Conservation (phyloP, 2,329 filamentous ascomycete species). For the Pseudocercospora pini-densiflorae region DNA sequence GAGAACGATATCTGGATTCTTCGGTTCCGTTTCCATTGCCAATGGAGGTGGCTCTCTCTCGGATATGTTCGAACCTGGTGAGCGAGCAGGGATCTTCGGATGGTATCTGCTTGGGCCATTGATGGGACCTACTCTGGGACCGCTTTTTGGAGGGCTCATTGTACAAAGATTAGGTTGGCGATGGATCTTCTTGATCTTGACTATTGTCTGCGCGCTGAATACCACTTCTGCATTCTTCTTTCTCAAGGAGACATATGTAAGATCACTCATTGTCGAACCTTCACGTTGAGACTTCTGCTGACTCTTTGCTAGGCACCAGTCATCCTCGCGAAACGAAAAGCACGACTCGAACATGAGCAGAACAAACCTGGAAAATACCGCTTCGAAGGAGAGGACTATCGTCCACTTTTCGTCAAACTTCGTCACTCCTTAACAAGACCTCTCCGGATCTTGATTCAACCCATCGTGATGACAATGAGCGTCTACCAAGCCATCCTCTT, state of each 20-base stretch:
- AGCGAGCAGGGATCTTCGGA: slow-evolving; percentile 53
- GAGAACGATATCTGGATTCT: slow-evolving; percentile 54
- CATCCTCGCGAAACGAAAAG: slow-evolving; percentile 44
- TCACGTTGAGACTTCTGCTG: too few species aligned
- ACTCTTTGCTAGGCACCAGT: too few species aligned
- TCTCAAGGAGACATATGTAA: slow-evolving; percentile 51
- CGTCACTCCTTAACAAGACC: slow-evolving; percentile 46
- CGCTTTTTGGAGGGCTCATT: slow-evolving; percentile 50
- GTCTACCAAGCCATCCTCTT: slow-evolving; percentile 54
- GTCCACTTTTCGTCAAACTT: slow-evolving; percentile 45
- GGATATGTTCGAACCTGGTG: slow-evolving; percentile 55
- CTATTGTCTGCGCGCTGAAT: slow-evolving; percentile 48
- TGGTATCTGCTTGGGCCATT: slow-evolving; percentile 52
- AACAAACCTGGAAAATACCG: slow-evolving; percentile 46
- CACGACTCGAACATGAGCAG: slow-evolving; percentile 40
- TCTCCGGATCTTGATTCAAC: slow-evolving; percentile 49
- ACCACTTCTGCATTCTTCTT: slow-evolving; percentile 50
- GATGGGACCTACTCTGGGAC: slow-evolving; percentile 48
- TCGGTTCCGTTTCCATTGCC: slow-evolving; percentile 55
- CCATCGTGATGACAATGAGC: slow-evolving; percentile 53
- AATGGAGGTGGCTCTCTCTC: slow-evolving; percentile 56
- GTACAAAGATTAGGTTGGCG: slow-evolving; percentile 52
- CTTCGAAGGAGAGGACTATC: slow-evolving; percentile 49
- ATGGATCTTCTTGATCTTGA: slow-evolving; percentile 56
- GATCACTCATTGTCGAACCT: too few species aligned